Base-by-base conservation (phyloP, 2,329 filamentous ascomycete species). In the Orbilia ellipsospora region DNA sequence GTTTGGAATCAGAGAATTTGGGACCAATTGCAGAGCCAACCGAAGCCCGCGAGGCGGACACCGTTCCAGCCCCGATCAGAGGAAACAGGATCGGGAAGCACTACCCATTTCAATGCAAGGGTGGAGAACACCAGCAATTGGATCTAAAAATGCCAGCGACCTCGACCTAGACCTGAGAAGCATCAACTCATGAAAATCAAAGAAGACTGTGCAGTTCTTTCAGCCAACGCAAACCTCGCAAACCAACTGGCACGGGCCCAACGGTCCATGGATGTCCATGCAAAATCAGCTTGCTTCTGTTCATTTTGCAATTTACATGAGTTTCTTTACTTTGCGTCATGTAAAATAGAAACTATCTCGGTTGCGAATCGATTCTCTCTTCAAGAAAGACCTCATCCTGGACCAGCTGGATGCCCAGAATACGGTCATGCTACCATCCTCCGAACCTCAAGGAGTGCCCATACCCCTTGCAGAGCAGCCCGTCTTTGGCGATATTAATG, bases 81-180 rank as follows among this genome's bases (percentile, higher is more conserved):
- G 50, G 48, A 69, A 45, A 55, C 4, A 36, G 10, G 51, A 26
- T 20, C 28, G 13, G 65, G 57, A 54, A 60, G 45, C 31, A 67
- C 50, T 69, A 31, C 57, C 31, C 50, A 31, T 52, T 36, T 65
- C 64, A 52, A 72, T 72, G 67, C 60, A 72, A 72, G 67, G 67
- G 67, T 57, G 36, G 31, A 44, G 44, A 36, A 20, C 18, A 16
- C 45, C 48, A 13, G 52, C 60, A 42, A 65, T 44, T 48, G 67
- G 60, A 70, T 36, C 44, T 50, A 26, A 42, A 42, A 55, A 42
- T 42, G 23, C 26, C 42, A 31, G 23, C 23, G 44, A 44, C 57
- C 57, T 13, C 20, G 66, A 70, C 57, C 51, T 20, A 48, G 50
- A 54, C 56, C 57, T 13, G 45, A 54, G 51, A 55, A 18, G 52